Percentiles rank a stretch among this genome's conserved stretches.
Conservation (phyloP, 2,329 filamentous ascomycete species). For the Xylariaceae sp. region DNA sequence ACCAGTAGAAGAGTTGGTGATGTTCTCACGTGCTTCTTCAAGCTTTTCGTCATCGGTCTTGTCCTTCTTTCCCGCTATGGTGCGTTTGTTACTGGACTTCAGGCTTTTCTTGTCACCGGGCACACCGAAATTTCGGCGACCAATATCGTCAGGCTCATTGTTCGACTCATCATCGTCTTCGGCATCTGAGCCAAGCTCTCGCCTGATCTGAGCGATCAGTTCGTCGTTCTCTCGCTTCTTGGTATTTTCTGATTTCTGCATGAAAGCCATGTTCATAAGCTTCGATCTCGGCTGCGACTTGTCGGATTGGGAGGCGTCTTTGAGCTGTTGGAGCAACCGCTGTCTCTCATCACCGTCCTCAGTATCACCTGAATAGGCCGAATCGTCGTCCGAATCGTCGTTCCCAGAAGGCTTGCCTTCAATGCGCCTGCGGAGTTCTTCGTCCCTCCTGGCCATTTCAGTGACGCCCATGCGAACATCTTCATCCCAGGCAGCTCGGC, state of each 20-base stretch:
- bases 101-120: conserved; percentile 29
- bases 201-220: conserved; percentile 63
- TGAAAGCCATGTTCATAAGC: conserved; percentile 85
- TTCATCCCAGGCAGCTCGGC: conserved; percentile 83
- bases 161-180: conserved; percentile 42
- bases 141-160: conserved; percentile 55
- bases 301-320: conserved; percentile 39
- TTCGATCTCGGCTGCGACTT: conserved; percentile 57
- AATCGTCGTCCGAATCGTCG: conserved; percentile 43
- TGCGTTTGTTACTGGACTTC: conserved; percentile 14
- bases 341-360: conserved; percentile 48
- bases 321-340: conserved; percentile 45
- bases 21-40: conserved; percentile 34
- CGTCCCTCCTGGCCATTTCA: conserved; percentile 77
- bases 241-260: conserved; percentile 81
- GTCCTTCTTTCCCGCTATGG: conserved; percentile 18
- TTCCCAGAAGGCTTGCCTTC: conserved; percentile 55
- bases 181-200: conserved; percentile 63
- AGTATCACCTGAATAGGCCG: conserved; percentile 52
- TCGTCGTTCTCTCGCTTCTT: conserved; percentile 78
- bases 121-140: conserved; percentile 66
- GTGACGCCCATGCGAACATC: conserved; percentile 73
- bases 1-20: conserved; percentile 18
- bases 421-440: conserved; percentile 75
- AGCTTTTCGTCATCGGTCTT: conserved; percentile 32